These are phyloP conservation scores for Pythium insidiosum DNA, from an alignment of 352 stramenopile species.

Conservation along the genomic window DNA sequence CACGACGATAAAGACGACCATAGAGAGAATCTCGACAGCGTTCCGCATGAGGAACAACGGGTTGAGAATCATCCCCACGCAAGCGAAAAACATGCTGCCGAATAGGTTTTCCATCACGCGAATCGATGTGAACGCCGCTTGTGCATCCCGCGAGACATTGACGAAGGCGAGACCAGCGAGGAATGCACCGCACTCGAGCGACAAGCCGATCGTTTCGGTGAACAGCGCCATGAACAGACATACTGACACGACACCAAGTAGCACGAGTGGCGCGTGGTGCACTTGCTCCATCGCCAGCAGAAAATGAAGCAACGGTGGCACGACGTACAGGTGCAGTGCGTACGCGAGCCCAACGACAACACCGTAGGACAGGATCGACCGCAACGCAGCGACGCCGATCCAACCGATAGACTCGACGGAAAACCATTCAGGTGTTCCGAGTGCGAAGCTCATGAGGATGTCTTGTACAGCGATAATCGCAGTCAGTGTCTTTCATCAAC, in stretches of 20 bases:
- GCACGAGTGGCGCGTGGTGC: conserved; percentile 64
- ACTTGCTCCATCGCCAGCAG: conserved; percentile 75
- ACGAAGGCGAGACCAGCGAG: conserved; percentile 77
- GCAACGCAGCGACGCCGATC: conserved; percentile 62
- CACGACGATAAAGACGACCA: conserved; percentile 68
- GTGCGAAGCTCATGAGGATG: conserved; percentile 79
- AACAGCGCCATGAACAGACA: conserved; percentile 83
- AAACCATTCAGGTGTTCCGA: conserved; percentile 83
- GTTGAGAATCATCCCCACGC: conserved; percentile 83
- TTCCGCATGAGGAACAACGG: conserved; percentile 77
- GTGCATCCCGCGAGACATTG: conserved; percentile 49
- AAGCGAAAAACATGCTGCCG: conserved; percentile 85
- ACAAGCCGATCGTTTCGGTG: conserved; percentile 74
- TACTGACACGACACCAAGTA: conserved; percentile 79
- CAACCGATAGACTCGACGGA: conserved; percentile 58
- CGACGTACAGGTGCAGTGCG: conserved; percentile 63
- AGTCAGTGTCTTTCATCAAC: conserved; percentile 62
- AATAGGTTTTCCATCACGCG: conserved; percentile 86
- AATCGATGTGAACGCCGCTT: conserved; percentile 74
- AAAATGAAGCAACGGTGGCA: conserved; percentile 63
- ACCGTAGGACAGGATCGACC: conserved; percentile 61
- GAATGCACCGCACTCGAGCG: conserved; percentile 78
- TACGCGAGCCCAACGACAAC: conserved; percentile 60
- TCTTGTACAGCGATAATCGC: conserved; percentile 84
- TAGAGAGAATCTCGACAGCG: conserved; percentile 67